phyloP scores from a whole-genome alignment of 2,329 filamentous ascomycete genomes.

The Gaeumannomyces tritici region DNA sequence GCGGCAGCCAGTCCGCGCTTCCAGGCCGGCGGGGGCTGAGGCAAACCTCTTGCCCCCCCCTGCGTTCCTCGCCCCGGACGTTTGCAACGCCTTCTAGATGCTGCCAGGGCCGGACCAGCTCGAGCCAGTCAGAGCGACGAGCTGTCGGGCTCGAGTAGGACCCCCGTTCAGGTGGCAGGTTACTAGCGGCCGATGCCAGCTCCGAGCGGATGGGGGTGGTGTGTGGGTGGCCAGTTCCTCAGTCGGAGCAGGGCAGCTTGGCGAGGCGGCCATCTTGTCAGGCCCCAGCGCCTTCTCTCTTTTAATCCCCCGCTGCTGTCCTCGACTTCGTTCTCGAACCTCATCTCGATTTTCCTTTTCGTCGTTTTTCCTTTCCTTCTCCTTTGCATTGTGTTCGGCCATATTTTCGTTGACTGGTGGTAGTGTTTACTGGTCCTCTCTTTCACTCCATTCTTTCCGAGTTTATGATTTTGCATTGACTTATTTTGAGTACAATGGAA shows the following conservation, averaged over 20 bases:
- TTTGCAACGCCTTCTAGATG: neutral
- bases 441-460: neutral
- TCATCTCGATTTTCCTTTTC: neutral
- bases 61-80: neutral
- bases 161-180: no score
- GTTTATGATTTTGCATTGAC: neutral
- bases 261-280: neutral
- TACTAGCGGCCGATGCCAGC: neutral
- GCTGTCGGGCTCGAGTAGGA: neutral
- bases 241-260: neutral
- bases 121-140: neutral
- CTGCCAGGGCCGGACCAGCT: neutral
- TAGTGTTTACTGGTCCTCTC: neutral
- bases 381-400: slow-evolving; percentile 2
- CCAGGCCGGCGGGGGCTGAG: neutral
- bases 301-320: neutral
- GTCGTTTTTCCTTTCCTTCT: slow-evolving; percentile 4
- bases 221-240: neutral
- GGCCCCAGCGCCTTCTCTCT: neutral
- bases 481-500: neutral
- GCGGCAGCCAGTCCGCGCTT: neutral
- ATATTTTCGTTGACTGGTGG: neutral
- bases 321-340: neutral
- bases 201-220: neutral
- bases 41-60: neutral